Evolutionary conservation across 495 filamentous ascomycete species (phyloP).

Genomic region (Neurospora pannonica): DNA sequence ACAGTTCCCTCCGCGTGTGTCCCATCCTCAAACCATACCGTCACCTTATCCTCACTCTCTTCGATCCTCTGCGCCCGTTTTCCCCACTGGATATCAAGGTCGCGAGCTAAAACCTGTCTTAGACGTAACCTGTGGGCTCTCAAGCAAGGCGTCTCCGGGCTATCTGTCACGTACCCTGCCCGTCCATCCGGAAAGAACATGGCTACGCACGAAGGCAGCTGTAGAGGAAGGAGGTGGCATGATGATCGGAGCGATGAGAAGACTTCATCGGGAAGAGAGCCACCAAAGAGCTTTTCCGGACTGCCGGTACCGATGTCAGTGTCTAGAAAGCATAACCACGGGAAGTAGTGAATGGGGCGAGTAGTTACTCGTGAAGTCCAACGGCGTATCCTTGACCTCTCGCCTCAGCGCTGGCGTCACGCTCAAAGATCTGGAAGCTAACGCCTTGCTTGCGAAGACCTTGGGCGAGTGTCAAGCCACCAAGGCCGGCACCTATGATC

Average conservation of each 20-base stretch:
- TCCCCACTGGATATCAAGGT: constrained; percentile 26
- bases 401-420: constrained; percentile 25
- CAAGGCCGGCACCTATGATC: constrained; percentile 26
- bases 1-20: constrained; percentile 39
- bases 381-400: constrained; percentile 45
- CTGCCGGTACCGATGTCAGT: not conserved
- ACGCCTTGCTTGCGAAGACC: constrained; percentile 42
- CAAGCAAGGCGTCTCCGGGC: constrained; percentile 27
- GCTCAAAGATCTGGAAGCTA: constrained; percentile 42
- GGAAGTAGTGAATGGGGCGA: not conserved
- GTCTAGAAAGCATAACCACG: not conserved
- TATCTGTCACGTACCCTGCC: constrained; percentile 13
- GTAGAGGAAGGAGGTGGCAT: constrained; percentile 33
- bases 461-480: constrained; percentile 29
- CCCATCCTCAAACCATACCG: constrained; percentile 62
- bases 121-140: constrained; percentile 35
- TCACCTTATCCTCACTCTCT: constrained; percentile 38
- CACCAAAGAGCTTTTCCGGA: constrained; percentile 21
- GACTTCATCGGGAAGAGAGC: constrained; percentile 11
- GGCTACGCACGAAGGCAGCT: constrained; percentile 37
- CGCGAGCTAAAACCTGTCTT: constrained; percentile 20
- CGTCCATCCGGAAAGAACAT: constrained; percentile 8
- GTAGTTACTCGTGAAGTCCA: constrained; percentile 42
- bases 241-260: constrained; percentile 5
- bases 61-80: constrained; percentile 19